Evolutionary conservation across 495 filamentous ascomycete genomes (phyloP).

Genomic region (Saxophila tyrrhenica): DNA sequence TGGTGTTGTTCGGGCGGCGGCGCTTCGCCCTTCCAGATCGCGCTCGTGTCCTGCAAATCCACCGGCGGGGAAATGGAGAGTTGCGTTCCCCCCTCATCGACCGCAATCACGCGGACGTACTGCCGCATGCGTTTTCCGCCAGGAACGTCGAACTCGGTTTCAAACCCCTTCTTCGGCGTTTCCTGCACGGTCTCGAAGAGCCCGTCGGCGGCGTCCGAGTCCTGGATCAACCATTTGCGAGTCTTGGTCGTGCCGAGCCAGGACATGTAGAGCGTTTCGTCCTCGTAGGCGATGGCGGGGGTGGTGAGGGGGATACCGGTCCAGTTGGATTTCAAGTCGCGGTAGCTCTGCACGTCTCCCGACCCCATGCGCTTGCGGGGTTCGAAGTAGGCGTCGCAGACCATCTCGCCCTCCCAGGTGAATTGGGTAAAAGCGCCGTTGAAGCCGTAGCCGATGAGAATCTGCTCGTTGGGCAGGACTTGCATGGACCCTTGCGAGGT

Average conservation of each 20-base stretch:
- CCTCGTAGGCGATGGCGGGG: conserved; percentile 13
- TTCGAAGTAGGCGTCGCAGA: conserved; percentile 22
- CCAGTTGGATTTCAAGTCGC: conserved; percentile 24
- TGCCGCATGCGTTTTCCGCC: neutral
- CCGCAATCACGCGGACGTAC: conserved; percentile 10
- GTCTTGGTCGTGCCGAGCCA: conserved; percentile 21
- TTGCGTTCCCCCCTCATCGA: neutral
- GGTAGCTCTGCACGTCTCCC: conserved; percentile 23
- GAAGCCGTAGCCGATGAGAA: conserved; percentile 20
- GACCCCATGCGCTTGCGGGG: conserved; percentile 4
- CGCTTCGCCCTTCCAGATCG: neutral
- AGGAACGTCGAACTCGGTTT: conserved; percentile 14
- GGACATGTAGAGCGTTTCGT: conserved; percentile 14
- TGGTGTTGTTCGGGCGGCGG: too few species aligned
- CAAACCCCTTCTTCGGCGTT: conserved; percentile 18
- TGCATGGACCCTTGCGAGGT: conserved; percentile 22
- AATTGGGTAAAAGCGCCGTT: conserved; percentile 20
- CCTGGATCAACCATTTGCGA: conserved; percentile 13
- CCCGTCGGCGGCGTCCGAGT: conserved; percentile 6
- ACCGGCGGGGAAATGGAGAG: conserved; percentile 5
- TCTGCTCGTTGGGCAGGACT: conserved; percentile 21
- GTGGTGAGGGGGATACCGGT: conserved; percentile 12
- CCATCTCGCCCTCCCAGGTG: conserved; percentile 15
- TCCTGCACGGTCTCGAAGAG: conserved; percentile 6
- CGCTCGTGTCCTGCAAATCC: neutral